phyloP scores from a whole-genome alignment of 2,329 filamentous ascomycete genomes.

The Penicillium vulpinum region DNA sequence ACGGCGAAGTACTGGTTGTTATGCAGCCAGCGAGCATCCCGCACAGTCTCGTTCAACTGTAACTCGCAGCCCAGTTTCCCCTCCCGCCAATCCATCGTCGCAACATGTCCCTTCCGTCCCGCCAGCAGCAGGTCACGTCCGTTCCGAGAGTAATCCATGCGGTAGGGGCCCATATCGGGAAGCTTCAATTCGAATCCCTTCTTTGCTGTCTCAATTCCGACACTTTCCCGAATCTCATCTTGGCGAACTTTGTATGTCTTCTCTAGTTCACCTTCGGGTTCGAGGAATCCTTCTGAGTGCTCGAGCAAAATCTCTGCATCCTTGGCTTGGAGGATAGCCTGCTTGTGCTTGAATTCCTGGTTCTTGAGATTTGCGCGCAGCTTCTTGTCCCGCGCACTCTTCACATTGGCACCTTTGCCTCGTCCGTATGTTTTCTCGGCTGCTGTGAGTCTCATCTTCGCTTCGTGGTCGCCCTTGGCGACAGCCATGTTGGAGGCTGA shows the following conservation, averaged over 20 bases:
- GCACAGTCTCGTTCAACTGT: conserved; percentile 84
- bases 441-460: conserved; percentile 42
- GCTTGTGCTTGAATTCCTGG: conserved; percentile 79
- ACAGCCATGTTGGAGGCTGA: conserved; percentile 31
- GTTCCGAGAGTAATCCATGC: conserved; percentile 85
- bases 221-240: conserved; percentile 73
- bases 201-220: conserved; percentile 81
- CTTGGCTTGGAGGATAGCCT: conserved; percentile 79
- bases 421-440: conserved; percentile 81
- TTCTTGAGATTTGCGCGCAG: conserved; percentile 74
- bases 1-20: conserved; percentile 93
- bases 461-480: conserved; percentile 38
- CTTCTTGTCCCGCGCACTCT: conserved; percentile 83
- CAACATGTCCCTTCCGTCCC: conserved; percentile 89
- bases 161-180: conserved; percentile 79
- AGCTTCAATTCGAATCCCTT: conserved; percentile 90
- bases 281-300: conserved; percentile 79
- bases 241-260: conserved; percentile 90
- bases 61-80: conserved; percentile 90
- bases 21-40: conserved; percentile 88
- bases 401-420: conserved; percentile 71
- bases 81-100: conserved; percentile 93
- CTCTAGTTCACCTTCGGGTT: conserved; percentile 85
- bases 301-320: conserved; percentile 94
- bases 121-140: conserved; percentile 82